Base-by-base conservation (phyloP, 2,329 filamentous ascomycete species). In the Scedosporium apiospermum region DNA sequence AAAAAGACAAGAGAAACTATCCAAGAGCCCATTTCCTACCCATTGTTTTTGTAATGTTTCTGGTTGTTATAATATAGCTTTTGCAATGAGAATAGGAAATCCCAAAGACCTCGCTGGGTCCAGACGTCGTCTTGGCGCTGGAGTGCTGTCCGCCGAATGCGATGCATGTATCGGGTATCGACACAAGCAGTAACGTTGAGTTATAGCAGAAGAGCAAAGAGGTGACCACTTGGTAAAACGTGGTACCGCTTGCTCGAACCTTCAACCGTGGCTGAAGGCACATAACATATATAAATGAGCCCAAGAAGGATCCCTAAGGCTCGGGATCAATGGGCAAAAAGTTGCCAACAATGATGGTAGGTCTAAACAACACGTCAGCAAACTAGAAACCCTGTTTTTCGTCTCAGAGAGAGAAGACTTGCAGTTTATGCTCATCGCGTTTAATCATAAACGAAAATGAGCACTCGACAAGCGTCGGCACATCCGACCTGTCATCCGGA, bases 361-460 rank as follows among this genome's bases (percentile, higher is more conserved):
- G 95, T 71, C 95, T 96, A 21, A 23, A 23, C 23, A 23, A 23
- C 44, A 34, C 30, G 23, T 44, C 58, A 60, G 18, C 16, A 41
- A 38, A 26, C 57, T n/a, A 5, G 27, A 30, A 30, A 30, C 27
- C 27, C 6, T 1, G 1, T 30, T 6, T 30, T 30, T 4, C 27
- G 27, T 30, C 6, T 6, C 27, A 1, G 27, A 30, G 27, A 30
- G 27, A 30, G 27, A 30, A 30, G 51, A 74, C 93, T 82, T 78
- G 97, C 95, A 99, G 91, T 72, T 97, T 96, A 75, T 97, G 91
- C 65, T 91, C 90, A 77, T 99, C 95, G 71, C 93, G 87, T 69
- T 92, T 86, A 68, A 99, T 96, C 63, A 93, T 96, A 73, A 99
- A 97, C 0, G 93, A 98, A 75, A 99, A 99, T 74, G 93, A 98